phyloP scores from a whole-genome alignment of 257 asterid genomes.

The Penstemon davidsonii region DNA sequence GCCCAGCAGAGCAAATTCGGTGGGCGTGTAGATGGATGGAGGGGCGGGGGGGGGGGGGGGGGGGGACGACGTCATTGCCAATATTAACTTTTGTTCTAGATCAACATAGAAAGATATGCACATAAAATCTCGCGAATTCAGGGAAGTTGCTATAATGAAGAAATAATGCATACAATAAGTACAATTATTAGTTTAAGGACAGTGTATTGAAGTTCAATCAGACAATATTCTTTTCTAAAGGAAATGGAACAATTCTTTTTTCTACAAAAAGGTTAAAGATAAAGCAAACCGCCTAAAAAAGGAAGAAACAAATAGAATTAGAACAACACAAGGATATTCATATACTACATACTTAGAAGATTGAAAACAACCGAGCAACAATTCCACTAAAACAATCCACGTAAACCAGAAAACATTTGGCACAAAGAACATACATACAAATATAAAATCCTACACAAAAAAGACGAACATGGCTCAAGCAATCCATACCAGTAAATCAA shows the following conservation, averaged over 20 bases:
- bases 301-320: background rate
- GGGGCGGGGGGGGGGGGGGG: background rate
- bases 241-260: constrained; percentile 3
- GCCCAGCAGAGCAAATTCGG: background rate
- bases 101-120: constrained; percentile 15
- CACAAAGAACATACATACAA: constrained; percentile 27
- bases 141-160: background rate
- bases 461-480: constrained; percentile 6
- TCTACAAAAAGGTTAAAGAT: background rate
- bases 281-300: constrained; percentile 16
- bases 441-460: constrained; percentile 20
- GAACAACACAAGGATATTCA: constrained; percentile 26
- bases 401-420: constrained; percentile 28
- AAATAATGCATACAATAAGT: constrained; percentile 9
- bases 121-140: background rate
- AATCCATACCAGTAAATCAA: background rate
- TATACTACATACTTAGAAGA: too few species aligned
- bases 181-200: constrained; percentile 9
- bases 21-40: too few species aligned
- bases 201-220: constrained; percentile 21
- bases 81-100: background rate
- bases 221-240: background rate
- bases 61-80: background rate
- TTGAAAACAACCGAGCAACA: constrained; percentile 16
- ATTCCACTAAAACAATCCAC: constrained; percentile 36